A percentile compares a stretch with the other conserved stretches of the same genome.
phyloP scores from a whole-genome alignment of 768 basidiomycete genomes.

The Sutorius australiensis region DNA sequence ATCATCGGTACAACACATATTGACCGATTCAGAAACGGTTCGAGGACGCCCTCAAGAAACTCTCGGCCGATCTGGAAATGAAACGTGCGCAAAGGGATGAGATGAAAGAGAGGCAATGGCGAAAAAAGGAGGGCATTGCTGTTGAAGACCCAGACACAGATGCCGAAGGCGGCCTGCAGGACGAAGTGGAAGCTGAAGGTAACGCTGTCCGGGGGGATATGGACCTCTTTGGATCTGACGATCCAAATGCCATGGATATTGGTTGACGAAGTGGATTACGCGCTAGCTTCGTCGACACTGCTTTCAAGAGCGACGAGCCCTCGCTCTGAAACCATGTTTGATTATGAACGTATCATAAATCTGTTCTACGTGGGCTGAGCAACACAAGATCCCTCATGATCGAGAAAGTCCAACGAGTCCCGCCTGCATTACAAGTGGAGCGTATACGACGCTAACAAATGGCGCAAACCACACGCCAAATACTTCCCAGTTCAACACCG shows the following conservation, averaged over 20 bases:
- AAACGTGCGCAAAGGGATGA: constrained; percentile 78
- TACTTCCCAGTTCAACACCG: constrained; percentile 75
- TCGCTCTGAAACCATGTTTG: not conserved
- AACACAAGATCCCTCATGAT: not conserved
- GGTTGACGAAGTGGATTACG: constrained; percentile 14
- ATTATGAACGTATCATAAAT: not conserved
- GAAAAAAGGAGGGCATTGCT: constrained; percentile 63
- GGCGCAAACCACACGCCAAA: constrained; percentile 82
- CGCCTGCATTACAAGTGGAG: constrained; percentile 70
- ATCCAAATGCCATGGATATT: constrained; percentile 35
- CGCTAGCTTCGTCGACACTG: not conserved
- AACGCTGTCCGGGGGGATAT: constrained; percentile 23
- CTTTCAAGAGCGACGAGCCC: not conserved
- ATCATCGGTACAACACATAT: not conserved
- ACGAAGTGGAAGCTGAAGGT: constrained; percentile 31
- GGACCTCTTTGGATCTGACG: constrained; percentile 49
- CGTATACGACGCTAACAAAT: constrained; percentile 75
- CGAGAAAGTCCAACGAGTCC: constrained; percentile 47
- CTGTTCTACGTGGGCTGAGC: not conserved
- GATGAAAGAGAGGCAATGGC: constrained; percentile 68
- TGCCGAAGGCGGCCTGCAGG: constrained; percentile 36
- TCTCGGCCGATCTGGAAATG: constrained; percentile 81
- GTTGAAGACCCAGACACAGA: constrained; percentile 39
- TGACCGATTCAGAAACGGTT: constrained; percentile 68
- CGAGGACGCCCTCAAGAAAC: constrained; percentile 87